These are phyloP conservation scores for Tricholoma sp. DNA, from an alignment of 768 basidiomycete genomes.

Conservation along the genomic window DNA sequence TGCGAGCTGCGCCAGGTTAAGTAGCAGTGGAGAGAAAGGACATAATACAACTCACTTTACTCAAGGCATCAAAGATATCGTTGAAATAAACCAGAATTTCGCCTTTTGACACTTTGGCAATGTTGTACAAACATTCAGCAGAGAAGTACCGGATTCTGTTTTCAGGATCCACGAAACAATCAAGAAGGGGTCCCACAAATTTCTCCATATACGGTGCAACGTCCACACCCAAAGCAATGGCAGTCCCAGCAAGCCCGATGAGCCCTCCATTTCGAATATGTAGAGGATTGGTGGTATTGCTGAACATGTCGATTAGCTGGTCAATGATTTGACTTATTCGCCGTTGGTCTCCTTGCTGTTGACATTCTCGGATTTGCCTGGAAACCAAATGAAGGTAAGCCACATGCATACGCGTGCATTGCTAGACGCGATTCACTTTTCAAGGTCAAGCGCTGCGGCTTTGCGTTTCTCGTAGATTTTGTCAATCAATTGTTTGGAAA, in stretches of 20 bases:
- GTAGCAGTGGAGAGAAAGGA: neutral
- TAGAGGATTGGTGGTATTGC: slow-evolving; percentile 71
- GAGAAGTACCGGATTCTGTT: slow-evolving; percentile 96
- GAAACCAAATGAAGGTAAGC: slow-evolving; percentile 1
- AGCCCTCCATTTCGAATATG: slow-evolving; percentile 93
- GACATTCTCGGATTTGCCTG: slow-evolving; percentile 84
- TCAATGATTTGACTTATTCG: slow-evolving; percentile 86
- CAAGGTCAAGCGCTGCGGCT: slow-evolving; percentile 89
- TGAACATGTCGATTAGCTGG: slow-evolving; percentile 94
- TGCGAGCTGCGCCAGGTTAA: slow-evolving; percentile 58
- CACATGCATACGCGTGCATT: neutral
- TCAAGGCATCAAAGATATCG: slow-evolving; percentile 94
- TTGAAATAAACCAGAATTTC: slow-evolving; percentile 97
- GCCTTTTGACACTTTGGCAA: slow-evolving; percentile 95
- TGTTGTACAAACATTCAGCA: slow-evolving; percentile 97
- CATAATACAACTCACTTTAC: slow-evolving; percentile 57
- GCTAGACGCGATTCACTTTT: slow-evolving; percentile 57
- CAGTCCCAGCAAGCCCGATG: slow-evolving; percentile 92
- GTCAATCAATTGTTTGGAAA: slow-evolving; percentile 80
- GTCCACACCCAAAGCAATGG: slow-evolving; percentile 94
- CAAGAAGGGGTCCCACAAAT: slow-evolving; percentile 83
- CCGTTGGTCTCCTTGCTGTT: slow-evolving; percentile 73
- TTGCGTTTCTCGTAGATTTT: slow-evolving; percentile 98
- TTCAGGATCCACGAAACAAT: slow-evolving; percentile 91
- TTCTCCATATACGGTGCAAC: slow-evolving; percentile 92